Evolutionary conservation across 2,329 filamentous ascomycete genomes (phyloP).

Genomic region (Fusarium dlaminii): DNA sequence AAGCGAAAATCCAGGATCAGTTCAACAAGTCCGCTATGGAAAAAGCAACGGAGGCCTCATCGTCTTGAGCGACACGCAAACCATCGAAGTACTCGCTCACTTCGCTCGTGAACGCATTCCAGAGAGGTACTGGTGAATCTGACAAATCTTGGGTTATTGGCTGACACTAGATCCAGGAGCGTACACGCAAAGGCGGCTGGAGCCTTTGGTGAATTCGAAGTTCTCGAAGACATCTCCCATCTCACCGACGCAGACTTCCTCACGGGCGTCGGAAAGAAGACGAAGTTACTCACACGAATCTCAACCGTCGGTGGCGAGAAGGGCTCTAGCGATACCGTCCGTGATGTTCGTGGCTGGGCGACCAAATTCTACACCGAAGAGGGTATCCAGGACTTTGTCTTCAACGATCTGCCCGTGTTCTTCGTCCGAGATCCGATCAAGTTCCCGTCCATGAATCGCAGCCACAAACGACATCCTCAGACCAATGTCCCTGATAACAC

Average conservation of each 20-base stretch:
- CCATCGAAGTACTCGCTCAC: slow-evolving; percentile 65
- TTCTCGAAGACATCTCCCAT: slow-evolving; percentile 16
- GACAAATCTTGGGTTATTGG: rapidly evolving
- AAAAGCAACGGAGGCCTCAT: slow-evolving; percentile 50
- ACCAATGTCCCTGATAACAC: slow-evolving; percentile 55
- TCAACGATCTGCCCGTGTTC: slow-evolving; percentile 60
- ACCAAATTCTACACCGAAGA: slow-evolving; percentile 44
- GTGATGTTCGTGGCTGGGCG: slow-evolving; percentile 73
- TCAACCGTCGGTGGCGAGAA: slow-evolving; percentile 66
- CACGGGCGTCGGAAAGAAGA: slow-evolving; percentile 9
- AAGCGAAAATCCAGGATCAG: slow-evolving; percentile 34
- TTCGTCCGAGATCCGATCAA: slow-evolving; percentile 59
- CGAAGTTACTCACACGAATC: neutral
- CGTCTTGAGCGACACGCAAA: slow-evolving; percentile 61
- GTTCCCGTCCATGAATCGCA: slow-evolving; percentile 57
- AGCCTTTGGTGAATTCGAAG: slow-evolving; percentile 17
- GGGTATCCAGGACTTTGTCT: slow-evolving; percentile 44
- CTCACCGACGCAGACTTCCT: slow-evolving; percentile 21
- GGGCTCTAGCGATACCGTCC: slow-evolving; percentile 71
- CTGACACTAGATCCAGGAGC: neutral
- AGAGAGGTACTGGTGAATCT: slow-evolving; percentile 49
- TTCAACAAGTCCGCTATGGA: slow-evolving; percentile 39
- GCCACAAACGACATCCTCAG: slow-evolving; percentile 55
- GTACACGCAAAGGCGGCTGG: slow-evolving; percentile 23
- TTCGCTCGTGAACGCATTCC: slow-evolving; percentile 69